phyloP scores from a whole-genome alignment of 2,329 filamentous ascomycete species.

The Fusarium sp. region DNA sequence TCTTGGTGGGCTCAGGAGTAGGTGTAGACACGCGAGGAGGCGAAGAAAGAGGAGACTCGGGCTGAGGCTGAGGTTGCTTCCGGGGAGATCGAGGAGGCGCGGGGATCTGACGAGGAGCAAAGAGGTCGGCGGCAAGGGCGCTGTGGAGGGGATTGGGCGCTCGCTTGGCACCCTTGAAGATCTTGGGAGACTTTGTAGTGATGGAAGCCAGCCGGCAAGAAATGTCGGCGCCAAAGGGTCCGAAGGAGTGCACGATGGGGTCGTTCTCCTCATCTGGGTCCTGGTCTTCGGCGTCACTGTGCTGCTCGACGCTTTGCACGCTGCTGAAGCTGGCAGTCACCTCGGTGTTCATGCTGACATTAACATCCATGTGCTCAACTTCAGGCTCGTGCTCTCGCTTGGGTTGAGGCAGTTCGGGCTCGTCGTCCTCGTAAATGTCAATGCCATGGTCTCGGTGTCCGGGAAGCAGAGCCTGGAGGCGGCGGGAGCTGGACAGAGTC shows the following conservation, averaged over 20 bases:
- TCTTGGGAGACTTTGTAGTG: conserved; percentile 74
- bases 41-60: conserved; percentile 45
- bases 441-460: conserved; percentile 60
- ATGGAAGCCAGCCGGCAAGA: conserved; percentile 86
- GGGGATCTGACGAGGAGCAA: conserved; percentile 39
- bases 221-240: conserved; percentile 87
- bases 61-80: conserved; percentile 26
- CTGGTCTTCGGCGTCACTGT: conserved; percentile 69
- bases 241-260: conserved; percentile 91
- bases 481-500: conserved; percentile 55
- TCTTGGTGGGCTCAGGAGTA: conserved; percentile 34
- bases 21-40: conserved; percentile 39
- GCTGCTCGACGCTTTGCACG: conserved; percentile 50
- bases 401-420: conserved; percentile 58
- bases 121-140: conserved; percentile 41
- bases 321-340: conserved; percentile 67
- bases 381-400: conserved; percentile 56
- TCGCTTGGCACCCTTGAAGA: conserved; percentile 42
- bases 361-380: conserved; percentile 41
- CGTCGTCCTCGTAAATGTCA: conserved; percentile 82
- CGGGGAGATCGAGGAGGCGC: conserved; percentile 40
- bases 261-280: conserved; percentile 95
- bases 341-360: conserved; percentile 64
- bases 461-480: conserved; percentile 59
- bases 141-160: conserved; percentile 32